These are phyloP conservation scores for Telopea speciosissima DNA, from an alignment of 177 flowering plant genomes.

Conservation along the genomic window DNA sequence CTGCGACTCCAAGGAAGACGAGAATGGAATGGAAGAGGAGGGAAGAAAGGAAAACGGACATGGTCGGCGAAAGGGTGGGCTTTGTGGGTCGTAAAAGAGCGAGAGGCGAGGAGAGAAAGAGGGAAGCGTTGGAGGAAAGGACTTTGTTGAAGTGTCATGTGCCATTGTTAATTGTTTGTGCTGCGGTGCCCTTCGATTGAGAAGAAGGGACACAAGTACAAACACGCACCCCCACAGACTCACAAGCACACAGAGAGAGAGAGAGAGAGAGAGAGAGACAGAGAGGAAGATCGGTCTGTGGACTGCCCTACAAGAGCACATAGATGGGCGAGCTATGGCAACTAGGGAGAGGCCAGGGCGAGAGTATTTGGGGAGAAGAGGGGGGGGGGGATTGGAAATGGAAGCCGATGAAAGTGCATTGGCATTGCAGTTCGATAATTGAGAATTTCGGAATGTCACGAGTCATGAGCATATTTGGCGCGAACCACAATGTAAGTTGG, in stretches of 20 bases:
- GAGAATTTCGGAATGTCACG: conserved; percentile 1
- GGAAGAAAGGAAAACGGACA: conserved; percentile 3
- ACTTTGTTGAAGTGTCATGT: background rate
- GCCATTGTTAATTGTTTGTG: background rate
- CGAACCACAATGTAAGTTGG: background rate
- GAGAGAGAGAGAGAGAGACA: too few species aligned
- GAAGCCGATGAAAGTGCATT: conserved; percentile 3
- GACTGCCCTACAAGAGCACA: conserved; percentile 25
- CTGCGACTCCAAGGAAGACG: conserved; percentile 13
- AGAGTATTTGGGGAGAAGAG: too few species aligned
- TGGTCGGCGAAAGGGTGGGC: background rate
- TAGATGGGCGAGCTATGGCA: conserved; percentile 13
- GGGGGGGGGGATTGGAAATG: background rate
- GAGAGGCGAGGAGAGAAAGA: background rate
- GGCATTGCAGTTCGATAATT: background rate
- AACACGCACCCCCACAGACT: too few species aligned
- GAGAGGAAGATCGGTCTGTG: conserved; percentile 23
- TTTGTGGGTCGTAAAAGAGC: background rate
- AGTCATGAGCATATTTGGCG: background rate
- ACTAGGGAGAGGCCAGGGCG: background rate
- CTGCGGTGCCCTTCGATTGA: too few species aligned
- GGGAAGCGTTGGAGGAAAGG: conserved; percentile 6
- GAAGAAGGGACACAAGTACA: too few species aligned
- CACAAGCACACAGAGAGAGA: too few species aligned
- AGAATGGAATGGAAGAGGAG: conserved; percentile 15